Evolutionary conservation across 176 grass and related monocot genomes (phyloP).

Genomic region (Triticum urartu): DNA sequence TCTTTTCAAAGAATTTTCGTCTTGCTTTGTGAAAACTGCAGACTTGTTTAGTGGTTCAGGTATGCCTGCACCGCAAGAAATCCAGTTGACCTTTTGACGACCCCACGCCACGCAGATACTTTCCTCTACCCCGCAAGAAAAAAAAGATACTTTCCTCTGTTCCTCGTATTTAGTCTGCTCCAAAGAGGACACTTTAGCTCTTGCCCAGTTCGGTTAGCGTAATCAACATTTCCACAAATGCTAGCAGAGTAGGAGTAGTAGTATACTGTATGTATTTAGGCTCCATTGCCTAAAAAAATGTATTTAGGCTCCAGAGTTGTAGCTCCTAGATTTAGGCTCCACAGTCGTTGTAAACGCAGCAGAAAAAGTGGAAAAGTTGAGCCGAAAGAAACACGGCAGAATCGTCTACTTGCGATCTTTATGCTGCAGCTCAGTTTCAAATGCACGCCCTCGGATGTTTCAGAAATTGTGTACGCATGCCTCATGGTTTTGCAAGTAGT

Average conservation of each 20-base stretch:
- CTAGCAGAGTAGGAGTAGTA: not conserved
- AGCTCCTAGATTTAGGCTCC: not conserved
- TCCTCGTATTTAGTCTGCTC: not conserved
- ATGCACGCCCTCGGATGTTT: fast-evolving
- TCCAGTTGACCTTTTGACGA: not conserved
- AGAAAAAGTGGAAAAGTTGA: constrained; percentile 19
- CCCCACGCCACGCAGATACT: constrained; percentile 5
- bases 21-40: not conserved
- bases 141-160: not conserved
- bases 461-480: not conserved
- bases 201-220: not conserved
- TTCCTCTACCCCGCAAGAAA: not conserved
- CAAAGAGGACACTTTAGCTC: not conserved
- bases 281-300: too few species aligned
- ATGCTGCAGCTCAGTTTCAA: not conserved
- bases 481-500: too few species aligned
- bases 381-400: constrained; percentile 58
- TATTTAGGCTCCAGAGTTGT: not conserved
- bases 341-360: constrained; percentile 28
- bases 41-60: not conserved
- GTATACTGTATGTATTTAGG: not conserved
- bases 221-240: constrained; percentile 20
- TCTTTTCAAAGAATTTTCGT: not conserved
- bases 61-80: constrained; percentile 25
- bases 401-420: constrained; percentile 2